Evolutionary conservation across 1,284 basidiomycete genomes (phyloP), one percentile per base, ranked within the genome.

Genomic region (Cryptococcus jaspeensis): DNA sequence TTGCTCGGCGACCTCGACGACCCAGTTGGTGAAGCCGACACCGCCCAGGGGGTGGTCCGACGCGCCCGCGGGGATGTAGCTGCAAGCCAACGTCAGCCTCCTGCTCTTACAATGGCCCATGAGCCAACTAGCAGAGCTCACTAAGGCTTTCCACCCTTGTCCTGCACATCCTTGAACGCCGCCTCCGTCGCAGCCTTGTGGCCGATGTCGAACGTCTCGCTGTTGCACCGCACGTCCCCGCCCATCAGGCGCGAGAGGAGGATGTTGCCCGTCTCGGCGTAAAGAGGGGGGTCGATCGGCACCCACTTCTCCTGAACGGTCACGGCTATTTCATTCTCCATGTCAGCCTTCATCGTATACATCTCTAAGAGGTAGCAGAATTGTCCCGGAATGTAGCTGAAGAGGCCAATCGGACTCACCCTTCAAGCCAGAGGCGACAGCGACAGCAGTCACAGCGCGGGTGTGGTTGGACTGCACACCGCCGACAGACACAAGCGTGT

Each of bases 301-400:
- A 72, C 70, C 70, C 70, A 72, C 46, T 63, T 63, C 60, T 71
- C 70, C 45, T 71, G 70, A 1, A 71, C 64, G 0, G 70, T 71
- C 15, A 70, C 65, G 28, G 66, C 67, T 54, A 5, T n/a, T n/a
- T 12, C 23, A n/a, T n/a, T 15, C 22, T 15, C 25, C n/a, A 20
- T 22, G n/a, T 37, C 6, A 32, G 44, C 41, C 36, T 45, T 16
- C 44, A 15, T 13, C 42, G 40, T 18, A 44, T 12, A 9, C 25
- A 28, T 43, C 15, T n/a, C 11, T 5, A 13, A 48, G 5, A 3
- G 15, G n/a, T n/a, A n/a, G n/a, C n/a, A n/a, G n/a, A n/a, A 41
- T 32, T 5, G 9, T 9, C 9, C 40, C 40, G 9, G 40, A 42
- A 18, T 18, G 22, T 42, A 8, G 40, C 22, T 8, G 40, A 18